Percentiles rank a stretch among this genome's conserved stretches.
phyloP scores from a whole-genome alignment of 306 rosid genomes.

The Trichosanthes truncata region DNA sequence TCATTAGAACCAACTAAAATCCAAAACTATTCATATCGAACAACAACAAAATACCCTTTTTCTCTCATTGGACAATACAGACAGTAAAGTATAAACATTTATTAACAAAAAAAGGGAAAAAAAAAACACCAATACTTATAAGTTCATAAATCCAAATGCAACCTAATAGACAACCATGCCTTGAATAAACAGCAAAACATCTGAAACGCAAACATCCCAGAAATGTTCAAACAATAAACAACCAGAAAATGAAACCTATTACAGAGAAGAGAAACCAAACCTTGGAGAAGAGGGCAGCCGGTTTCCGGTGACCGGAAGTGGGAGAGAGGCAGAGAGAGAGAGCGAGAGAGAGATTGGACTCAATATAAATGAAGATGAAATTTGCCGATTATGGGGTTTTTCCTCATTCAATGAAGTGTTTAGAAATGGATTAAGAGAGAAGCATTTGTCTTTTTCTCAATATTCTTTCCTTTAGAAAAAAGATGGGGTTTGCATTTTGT shows the following conservation, averaged over 20 bases:
- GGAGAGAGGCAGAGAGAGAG: neutral
- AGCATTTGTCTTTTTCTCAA: neutral
- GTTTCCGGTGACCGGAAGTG: constrained; percentile 3
- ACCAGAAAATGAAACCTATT: neutral
- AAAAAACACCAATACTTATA: neutral
- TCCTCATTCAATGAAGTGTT: neutral
- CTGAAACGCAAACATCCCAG: neutral
- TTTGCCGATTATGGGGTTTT: neutral
- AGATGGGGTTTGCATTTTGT: neutral
- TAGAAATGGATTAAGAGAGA: neutral
- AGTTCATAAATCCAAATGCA: neutral
- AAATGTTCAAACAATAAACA: neutral
- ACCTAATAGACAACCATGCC: neutral
- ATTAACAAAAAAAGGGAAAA: neutral
- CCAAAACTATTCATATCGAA: neutral
- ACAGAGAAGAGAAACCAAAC: neutral
- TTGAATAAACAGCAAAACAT: neutral
- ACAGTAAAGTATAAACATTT: neutral
- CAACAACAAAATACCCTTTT: neutral
- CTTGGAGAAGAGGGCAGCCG: neutral
- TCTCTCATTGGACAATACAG: neutral
- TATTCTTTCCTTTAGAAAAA: neutral
- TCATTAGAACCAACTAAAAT: neutral
- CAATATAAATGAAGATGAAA: neutral
- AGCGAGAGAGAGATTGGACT: neutral